Evolutionary conservation across 106 monocot genomes (phyloP).

Genomic region (Dactylorhiza incarnata): DNA sequence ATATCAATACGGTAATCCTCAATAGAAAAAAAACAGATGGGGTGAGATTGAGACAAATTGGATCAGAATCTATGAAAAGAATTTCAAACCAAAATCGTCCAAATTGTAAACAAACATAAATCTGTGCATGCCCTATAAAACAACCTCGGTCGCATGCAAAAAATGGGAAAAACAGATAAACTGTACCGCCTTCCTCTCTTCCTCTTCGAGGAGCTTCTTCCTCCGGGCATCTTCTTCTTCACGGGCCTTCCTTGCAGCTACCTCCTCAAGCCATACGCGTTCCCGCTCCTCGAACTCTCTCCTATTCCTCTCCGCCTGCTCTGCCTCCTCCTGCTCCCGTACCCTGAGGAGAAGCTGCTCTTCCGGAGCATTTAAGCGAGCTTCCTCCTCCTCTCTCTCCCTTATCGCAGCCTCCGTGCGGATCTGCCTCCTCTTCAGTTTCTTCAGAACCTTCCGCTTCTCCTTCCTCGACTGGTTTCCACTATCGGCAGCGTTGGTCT

Average conservation of each 20-base stretch:
- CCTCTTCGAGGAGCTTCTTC: slow-evolving; percentile 18
- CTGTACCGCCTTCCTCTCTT: slow-evolving; percentile 25
- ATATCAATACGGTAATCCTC: not conserved
- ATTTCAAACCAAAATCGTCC: not conserved
- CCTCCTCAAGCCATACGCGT: slow-evolving; percentile 51
- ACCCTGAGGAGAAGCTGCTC: slow-evolving; percentile 35
- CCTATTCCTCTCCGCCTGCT: slow-evolving; percentile 49
- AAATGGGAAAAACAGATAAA: not conserved
- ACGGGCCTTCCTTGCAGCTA: slow-evolving; percentile 17
- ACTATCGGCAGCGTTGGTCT: slow-evolving; percentile 2
- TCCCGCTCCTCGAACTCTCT: slow-evolving; percentile 80
- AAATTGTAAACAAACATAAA: not conserved
- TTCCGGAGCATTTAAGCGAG: slow-evolving; percentile 52
- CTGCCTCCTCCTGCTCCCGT: slow-evolving; percentile 60
- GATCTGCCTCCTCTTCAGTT: slow-evolving; percentile 67
- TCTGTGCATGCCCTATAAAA: too few species aligned
- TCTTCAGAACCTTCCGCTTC: slow-evolving; percentile 74
- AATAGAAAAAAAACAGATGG: not conserved
- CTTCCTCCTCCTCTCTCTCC: slow-evolving; percentile 57
- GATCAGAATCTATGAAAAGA: not conserved
- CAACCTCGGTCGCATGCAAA: not conserved
- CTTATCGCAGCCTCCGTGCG: slow-evolving; percentile 47
- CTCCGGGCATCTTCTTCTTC: slow-evolving; percentile 30
- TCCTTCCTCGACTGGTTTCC: slow-evolving; percentile 41
- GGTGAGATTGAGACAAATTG: not conserved